Base-by-base conservation (phyloP, 257 asterid species). In the Nicotiana tabacum region DNA sequence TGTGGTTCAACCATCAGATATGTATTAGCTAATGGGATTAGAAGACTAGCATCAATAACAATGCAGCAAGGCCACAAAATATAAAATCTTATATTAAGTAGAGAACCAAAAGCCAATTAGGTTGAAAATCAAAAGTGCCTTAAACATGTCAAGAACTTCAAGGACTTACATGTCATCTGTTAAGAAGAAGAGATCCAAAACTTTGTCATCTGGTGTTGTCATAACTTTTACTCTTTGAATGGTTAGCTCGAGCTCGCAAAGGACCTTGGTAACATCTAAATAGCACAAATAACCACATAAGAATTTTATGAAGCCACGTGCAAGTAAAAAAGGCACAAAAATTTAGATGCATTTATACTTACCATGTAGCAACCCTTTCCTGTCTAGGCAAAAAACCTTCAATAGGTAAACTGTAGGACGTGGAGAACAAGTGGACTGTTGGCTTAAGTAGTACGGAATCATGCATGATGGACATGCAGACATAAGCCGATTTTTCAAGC, bases 191-290 rank as follows among this genome's bases (percentile, higher is more conserved):
- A 90, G 90, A 83, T 90, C 91, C 85, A 90, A 67, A 43, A 88
- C 90, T 86, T 90, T 90, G 39, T 87, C 91, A 55, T 90, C 92
- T 11, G 92, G 92, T 27, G 92, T 90, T 67, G 91, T 90, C 87
- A 83, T 88, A 24, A 90, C 92, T 83, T 90, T 90, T 56, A 90
- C 91, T 81, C 88, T 90, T 81, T 88, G 91, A 72, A 90, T 90
- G 18, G 87, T 58, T 46, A 90, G 83, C 85, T 90, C 90, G 17
- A 84, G 88, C 83, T 90, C 90, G 29, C 88, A 85, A 33, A 90
- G 90, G 77, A 87, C 87, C 81, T 87, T 88, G 57, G 92, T 90
- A 74, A 87, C 91, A 90, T 90, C 92, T 87, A 24, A 21, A 76
- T 66, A 43, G 51, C 33, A 70, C 77, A 82, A 46, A 51, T 56